Percentiles rank a stretch among this genome's conserved stretches.
Conservation (phyloP, 225 moss, liverwort and hornwort genomes). For the Neckera pumila region DNA sequence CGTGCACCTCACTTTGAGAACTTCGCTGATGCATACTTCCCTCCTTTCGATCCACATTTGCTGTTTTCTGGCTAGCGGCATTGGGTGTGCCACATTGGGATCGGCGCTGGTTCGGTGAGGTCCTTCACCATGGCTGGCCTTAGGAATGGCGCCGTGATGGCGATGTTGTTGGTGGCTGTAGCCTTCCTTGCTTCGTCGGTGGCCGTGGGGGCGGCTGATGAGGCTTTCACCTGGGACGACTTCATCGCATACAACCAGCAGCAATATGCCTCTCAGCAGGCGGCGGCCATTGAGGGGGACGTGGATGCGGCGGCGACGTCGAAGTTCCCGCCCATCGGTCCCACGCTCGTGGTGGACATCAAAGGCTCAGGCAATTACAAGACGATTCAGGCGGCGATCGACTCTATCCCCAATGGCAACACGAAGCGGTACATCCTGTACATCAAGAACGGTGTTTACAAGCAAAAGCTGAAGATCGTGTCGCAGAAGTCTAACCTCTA, state of each 20-base stretch:
- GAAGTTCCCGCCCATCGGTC: not conserved
- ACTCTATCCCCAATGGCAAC: not conserved
- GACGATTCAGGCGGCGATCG: not conserved
- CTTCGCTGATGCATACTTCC: no score
- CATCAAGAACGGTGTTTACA: not conserved
- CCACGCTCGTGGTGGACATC: not conserved
- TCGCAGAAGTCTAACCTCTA: not conserved
- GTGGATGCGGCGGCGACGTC: not conserved
- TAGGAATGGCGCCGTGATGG: not conserved
- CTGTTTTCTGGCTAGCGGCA: not conserved
- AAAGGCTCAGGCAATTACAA: not conserved
- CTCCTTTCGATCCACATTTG: not conserved
- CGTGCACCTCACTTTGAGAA: no score
- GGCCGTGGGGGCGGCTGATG: not conserved
- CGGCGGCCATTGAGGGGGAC: not conserved
- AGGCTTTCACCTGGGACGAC: accelerated
- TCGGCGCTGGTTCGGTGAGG: no score
- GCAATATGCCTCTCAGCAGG: accelerated
- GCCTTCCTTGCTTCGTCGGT: not conserved
- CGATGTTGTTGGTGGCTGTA: not conserved
- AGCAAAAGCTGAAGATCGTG: not conserved
- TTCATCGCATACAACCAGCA: accelerated
- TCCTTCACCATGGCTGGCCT: not conserved
- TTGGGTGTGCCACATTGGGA: not conserved
- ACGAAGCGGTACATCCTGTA: not conserved